Evolutionary conservation across 371 early-diverging fungal genomes (phyloP).

Genomic region (Apophysomyces elegans): DNA sequence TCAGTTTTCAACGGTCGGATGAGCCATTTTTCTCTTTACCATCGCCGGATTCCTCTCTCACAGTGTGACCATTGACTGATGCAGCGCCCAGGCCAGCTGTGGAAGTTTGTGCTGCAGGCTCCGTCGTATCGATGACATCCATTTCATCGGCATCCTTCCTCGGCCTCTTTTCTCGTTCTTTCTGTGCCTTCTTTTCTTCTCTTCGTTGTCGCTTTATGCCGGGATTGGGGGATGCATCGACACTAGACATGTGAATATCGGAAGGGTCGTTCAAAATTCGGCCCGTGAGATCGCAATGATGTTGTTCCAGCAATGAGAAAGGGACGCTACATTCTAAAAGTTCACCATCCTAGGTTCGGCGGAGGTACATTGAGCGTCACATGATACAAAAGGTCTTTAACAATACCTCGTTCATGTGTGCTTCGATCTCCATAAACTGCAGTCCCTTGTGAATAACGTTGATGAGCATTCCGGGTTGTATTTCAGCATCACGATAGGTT

Average conservation of each 20-base stretch:
- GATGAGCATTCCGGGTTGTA: conserved; percentile 88
- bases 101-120: conserved; percentile 11
- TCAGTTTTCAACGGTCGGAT: neutral
- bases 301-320: conserved; percentile 74
- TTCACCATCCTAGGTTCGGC: conserved; percentile 67
- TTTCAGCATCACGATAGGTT: conserved; percentile 65
- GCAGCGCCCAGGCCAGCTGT: conserved; percentile 15
- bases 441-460: conserved; percentile 91
- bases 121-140: conserved; percentile 5
- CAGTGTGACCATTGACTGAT: conserved; percentile 19
- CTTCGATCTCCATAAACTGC: conserved; percentile 89
- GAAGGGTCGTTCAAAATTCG: conserved; percentile 28
- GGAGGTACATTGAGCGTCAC: neutral
- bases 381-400: neutral
- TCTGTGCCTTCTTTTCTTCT: conserved; percentile 53
- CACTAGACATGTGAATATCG: conserved; percentile 17
- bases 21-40: conserved; percentile 13
- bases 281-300: conserved; percentile 63
- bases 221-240: conserved; percentile 22
- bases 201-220: conserved; percentile 57
- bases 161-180: conserved; percentile 54
- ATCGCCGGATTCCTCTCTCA: conserved; percentile 24
- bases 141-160: conserved; percentile 30
- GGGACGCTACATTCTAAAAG: conserved; percentile 77
- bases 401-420: conserved; percentile 76